Evolutionary conservation across 1,284 basidiomycete genomes (phyloP).

Genomic region (Acaromyces ingoldii): DNA sequence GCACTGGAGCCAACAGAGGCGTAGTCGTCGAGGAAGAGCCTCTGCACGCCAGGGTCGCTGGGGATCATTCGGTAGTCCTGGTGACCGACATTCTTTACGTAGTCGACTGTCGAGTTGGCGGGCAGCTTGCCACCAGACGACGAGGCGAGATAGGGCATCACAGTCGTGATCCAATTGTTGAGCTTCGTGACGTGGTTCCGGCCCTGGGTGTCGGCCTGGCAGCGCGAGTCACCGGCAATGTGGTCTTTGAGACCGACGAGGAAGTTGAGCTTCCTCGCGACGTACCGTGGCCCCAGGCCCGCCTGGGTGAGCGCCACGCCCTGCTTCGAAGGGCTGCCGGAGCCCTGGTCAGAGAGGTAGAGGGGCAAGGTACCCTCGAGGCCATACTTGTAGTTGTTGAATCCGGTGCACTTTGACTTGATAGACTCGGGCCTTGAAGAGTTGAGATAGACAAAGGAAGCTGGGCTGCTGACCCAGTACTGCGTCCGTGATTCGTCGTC

Average conservation of each 20-base stretch:
- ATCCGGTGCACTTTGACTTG: slow-evolving; percentile 13
- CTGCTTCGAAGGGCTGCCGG: not conserved
- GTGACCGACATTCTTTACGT: slow-evolving; percentile 24
- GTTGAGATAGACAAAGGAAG: slow-evolving; percentile 38
- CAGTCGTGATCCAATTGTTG: slow-evolving; percentile 33
- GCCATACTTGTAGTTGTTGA: slow-evolving; percentile 44
- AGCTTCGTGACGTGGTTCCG: slow-evolving; percentile 33
- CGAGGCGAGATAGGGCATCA: slow-evolving; percentile 27
- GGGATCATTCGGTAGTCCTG: slow-evolving; percentile 30
- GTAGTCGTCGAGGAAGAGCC: slow-evolving; percentile 34
- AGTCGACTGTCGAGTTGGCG: slow-evolving; percentile 16
- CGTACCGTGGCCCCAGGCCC: not conserved
- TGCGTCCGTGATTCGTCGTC: slow-evolving; percentile 23
- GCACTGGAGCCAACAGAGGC: slow-evolving; percentile 33
- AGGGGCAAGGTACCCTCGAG: slow-evolving; percentile 32
- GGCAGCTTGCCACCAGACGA: slow-evolving; percentile 20
- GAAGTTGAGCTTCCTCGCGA: slow-evolving; percentile 19
- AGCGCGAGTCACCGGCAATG: slow-evolving; percentile 17
- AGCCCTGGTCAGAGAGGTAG: slow-evolving; percentile 18
- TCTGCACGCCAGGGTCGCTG: slow-evolving; percentile 32
- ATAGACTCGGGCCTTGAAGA: slow-evolving; percentile 17
- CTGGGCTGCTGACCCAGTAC: slow-evolving; percentile 39
- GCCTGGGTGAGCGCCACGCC: not conserved
- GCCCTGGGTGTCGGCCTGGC: slow-evolving; percentile 37
- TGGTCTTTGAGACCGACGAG: slow-evolving; percentile 33